Conservation (phyloP, 2,329 filamentous ascomycete genomes). For the Colletotrichum lentis region DNA sequence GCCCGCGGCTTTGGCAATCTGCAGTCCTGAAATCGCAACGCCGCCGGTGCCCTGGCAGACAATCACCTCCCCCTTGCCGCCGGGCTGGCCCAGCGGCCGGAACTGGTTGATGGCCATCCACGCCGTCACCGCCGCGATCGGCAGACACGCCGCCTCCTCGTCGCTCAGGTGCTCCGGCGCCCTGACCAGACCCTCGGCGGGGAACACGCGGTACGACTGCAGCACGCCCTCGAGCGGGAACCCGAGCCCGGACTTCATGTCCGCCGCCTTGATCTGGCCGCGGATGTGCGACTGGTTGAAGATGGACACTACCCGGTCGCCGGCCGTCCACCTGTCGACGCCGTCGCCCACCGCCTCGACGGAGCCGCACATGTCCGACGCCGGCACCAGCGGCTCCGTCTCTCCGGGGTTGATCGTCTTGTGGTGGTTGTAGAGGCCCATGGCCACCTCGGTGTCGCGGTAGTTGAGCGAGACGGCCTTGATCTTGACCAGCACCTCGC, state of each 20-base stretch:
- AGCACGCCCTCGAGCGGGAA: constrained; percentile 67
- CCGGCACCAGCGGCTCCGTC: constrained; percentile 63
- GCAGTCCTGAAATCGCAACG: constrained; percentile 60
- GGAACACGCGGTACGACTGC: constrained; percentile 67
- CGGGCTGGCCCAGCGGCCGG: constrained; percentile 60
- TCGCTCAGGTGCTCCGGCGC: constrained; percentile 65
- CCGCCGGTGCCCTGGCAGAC: constrained; percentile 65
- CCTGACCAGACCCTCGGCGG: constrained; percentile 62
- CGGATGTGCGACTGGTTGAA: constrained; percentile 67
- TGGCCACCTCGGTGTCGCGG: constrained; percentile 64
- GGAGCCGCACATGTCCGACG: constrained; percentile 75
- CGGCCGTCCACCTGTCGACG: constrained; percentile 56
- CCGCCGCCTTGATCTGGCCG: constrained; percentile 65
- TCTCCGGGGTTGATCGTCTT: constrained; percentile 54
- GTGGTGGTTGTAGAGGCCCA: constrained; percentile 74
- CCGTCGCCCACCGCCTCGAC: constrained; percentile 58
- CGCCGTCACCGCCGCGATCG: constrained; percentile 69
- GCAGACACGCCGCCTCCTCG: constrained; percentile 67
- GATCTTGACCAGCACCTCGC: constrained; percentile 62
- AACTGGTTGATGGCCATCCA: constrained; percentile 72
- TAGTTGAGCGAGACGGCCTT: constrained; percentile 59
- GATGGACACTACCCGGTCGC: constrained; percentile 72
- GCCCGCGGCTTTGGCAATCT: constrained; percentile 62
- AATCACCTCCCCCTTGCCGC: constrained; percentile 56
- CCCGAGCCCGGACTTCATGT: constrained; percentile 67